Percentiles rank a stretch among this genome's conserved stretches.
These are phyloP conservation scores for Dioszegia aurantiaca DNA, from an alignment of 768 basidiomycete species.

Conservation along the genomic window DNA sequence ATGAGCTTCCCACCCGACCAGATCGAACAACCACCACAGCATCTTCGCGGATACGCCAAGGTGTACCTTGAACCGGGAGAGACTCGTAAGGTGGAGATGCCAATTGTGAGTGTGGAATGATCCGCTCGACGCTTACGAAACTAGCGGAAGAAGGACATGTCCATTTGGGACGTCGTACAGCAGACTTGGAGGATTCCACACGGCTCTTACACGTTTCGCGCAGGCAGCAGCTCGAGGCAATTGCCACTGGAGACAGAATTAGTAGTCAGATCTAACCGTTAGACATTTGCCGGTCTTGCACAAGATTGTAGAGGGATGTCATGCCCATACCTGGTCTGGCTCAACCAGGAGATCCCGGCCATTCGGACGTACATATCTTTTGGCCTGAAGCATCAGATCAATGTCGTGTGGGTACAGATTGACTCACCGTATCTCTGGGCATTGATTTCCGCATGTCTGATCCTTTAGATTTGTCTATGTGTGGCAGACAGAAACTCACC, in stretches of 20 bases:
- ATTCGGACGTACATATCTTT: constrained; percentile 52
- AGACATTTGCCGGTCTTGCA: background rate
- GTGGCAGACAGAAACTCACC: no score
- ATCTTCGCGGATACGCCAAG: constrained; percentile 51
- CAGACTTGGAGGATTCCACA: constrained; percentile 73
- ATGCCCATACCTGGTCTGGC: constrained; percentile 48
- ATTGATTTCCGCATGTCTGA: constrained; percentile 56
- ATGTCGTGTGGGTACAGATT: background rate
- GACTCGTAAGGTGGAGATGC: constrained; percentile 39
- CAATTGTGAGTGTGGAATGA: constrained; percentile 29
- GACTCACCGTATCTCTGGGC: constrained; percentile 51
- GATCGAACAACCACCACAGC: constrained; percentile 44
- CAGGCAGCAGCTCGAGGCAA: constrained; percentile 55
- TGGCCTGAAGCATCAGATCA: constrained; percentile 18
- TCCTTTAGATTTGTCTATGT: no score
- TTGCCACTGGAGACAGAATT: constrained; percentile 18
- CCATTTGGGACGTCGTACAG: constrained; percentile 69
- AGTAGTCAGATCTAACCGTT: constrained; percentile 8
- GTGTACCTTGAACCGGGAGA: constrained; percentile 37
- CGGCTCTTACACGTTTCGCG: constrained; percentile 63
- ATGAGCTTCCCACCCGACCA: constrained; percentile 42
- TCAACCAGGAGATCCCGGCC: constrained; percentile 53
- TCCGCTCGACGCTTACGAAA: background rate
- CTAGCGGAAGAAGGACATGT: constrained; percentile 47
- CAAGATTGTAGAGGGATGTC: no score